Evolutionary conservation across 192 early-diverging fungal species (phyloP), one percentile per base, ranked within the genome.

Genomic region (Backusella tarrabulga): DNA sequence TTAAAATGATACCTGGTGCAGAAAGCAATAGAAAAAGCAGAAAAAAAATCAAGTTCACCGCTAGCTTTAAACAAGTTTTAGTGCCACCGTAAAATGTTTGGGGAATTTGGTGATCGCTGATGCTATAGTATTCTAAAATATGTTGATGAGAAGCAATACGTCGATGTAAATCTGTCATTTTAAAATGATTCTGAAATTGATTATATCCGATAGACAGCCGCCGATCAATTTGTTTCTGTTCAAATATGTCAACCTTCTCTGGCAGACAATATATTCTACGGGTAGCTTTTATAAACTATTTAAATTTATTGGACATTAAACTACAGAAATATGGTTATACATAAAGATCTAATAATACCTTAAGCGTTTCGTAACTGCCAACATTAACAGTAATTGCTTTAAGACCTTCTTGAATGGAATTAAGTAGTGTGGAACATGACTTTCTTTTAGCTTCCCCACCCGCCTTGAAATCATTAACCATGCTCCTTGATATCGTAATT

Each of bases 51-150:
- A 93, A 74, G 5, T 97, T 90, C 73, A 87, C 87, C 4, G 91
- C 50, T 73, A 98, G 83, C 71, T 94, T 83, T 17, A 84, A 86
- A 38, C 96, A 79, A 7, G 93, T 92, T 34, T 85, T 80, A n/a
- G 83, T 70, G 23, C 93, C 88, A 32, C 91, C 87, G 23, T 98
- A 81, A 2, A 80, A 84, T 71, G 92, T 95, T 32, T 89, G 92
- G 56, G 94, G 87, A 17, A 98, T 97, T 86, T 99, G 97, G 84
- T 98, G 95, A 77, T 99, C 97, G 23, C 91, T 90, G 69, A 99
- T 89, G n/a, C 96, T 95, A 82, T 97, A 96, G 84, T 95, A 95
- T 60, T 91, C 90, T 69, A 99, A 87, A 76, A 95, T 87, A 76
- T 90, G 87, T 82, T 98, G 95, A 84, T 98, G 98, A 19, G 92